Evolutionary conservation across 2,329 filamentous ascomycete genomes (phyloP).

Genomic region (Coniella lustricola): DNA sequence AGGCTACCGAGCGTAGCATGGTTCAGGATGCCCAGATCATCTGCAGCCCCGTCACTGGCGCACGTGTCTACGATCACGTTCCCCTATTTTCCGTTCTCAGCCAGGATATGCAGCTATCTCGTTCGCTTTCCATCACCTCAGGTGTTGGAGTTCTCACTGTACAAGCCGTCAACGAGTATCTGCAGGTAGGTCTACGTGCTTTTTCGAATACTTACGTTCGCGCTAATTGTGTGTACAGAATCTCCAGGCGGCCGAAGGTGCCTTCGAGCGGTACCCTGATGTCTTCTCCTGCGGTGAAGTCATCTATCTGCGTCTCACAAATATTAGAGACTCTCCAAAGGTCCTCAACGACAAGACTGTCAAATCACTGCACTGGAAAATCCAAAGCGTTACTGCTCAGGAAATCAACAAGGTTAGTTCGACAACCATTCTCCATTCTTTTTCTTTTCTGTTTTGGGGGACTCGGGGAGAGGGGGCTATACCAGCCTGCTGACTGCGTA

Average conservation of each 20-base stretch:
- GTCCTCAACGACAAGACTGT: slow-evolving; percentile 38
- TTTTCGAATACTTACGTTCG: background rate
- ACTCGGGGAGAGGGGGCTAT: too few species aligned
- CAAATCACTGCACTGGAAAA: slow-evolving; percentile 35
- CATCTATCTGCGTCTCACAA: slow-evolving; percentile 50
- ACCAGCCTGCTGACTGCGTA: slow-evolving; percentile 1
- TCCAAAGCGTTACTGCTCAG: slow-evolving; percentile 36
- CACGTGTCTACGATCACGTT: slow-evolving; percentile 6
- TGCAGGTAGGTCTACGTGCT: slow-evolving; percentile 32
- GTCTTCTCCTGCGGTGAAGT: slow-evolving; percentile 31
- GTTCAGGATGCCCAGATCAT: slow-evolving; percentile 12
- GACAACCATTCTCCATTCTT: too few species aligned
- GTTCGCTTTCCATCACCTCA: slow-evolving; percentile 36
- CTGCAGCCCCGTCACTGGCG: slow-evolving; percentile 18
- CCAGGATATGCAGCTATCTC: slow-evolving; percentile 38
- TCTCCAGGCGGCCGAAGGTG: slow-evolving; percentile 28
- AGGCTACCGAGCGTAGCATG: background rate
- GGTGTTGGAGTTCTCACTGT: slow-evolving; percentile 23
- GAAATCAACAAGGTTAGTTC: slow-evolving; percentile 35
- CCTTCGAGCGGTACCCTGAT: slow-evolving; percentile 31
- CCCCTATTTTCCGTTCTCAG: slow-evolving; percentile 34
- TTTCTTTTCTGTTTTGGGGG: too few species aligned
- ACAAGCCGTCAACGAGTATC: slow-evolving; percentile 35
- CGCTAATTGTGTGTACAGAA: slow-evolving; percentile 29
- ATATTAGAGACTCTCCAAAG: slow-evolving; percentile 52